Evolutionary conservation across 2,329 filamentous ascomycete species (phyloP).

Genomic region (Trichoderma afroharzianum): DNA sequence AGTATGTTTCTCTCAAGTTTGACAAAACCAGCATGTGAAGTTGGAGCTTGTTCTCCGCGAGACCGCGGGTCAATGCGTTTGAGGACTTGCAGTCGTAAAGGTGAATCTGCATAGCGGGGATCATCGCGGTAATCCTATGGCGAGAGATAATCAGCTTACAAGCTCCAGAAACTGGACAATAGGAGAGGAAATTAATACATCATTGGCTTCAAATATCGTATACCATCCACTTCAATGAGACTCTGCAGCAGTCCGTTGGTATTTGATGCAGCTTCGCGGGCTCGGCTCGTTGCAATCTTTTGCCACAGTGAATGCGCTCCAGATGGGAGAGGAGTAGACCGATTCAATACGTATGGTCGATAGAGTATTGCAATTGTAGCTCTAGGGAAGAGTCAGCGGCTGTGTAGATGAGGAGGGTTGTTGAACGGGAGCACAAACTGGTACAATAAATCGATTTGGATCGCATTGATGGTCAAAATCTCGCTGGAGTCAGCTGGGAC

Average conservation of each 20-base stretch:
- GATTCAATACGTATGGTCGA: background rate
- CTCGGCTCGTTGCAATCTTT: background rate
- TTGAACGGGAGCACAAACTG: background rate
- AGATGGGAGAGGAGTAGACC: background rate
- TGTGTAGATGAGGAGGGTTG: background rate
- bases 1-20: background rate
- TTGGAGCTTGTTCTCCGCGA: background rate
- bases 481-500: background rate
- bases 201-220: background rate
- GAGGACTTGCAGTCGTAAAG: background rate
- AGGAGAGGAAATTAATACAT: background rate
- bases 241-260: background rate
- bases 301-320: background rate
- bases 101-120: slow-evolving; percentile 5
- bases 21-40: slow-evolving; percentile 4
- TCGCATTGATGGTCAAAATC: background rate
- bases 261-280: slow-evolving; percentile 1
- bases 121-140: background rate
- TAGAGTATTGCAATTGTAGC: background rate
- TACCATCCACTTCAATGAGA: background rate
- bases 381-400: background rate
- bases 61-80: background rate
- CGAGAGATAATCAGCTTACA: background rate
- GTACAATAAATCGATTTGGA: background rate
- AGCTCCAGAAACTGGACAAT: background rate